A percentile compares a stretch with the other conserved stretches of the same genome.
Conservation (phyloP, 2,329 filamentous ascomycete species). For the Exophiala calicioides region DNA sequence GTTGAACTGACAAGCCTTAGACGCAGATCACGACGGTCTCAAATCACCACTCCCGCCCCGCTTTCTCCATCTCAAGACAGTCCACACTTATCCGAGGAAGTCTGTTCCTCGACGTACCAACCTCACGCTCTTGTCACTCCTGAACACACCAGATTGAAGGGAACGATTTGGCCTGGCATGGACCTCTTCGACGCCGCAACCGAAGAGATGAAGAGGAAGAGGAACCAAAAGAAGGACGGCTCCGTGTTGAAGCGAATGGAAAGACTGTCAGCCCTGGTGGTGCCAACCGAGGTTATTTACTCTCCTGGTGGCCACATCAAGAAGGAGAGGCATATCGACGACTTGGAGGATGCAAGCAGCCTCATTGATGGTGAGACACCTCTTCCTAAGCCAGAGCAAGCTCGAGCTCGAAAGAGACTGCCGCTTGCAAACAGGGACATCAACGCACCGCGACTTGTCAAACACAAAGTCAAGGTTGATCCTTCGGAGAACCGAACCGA, state of each 20-base stretch:
- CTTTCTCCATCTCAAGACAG: constrained; percentile 1
- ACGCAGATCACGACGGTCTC: constrained; percentile 13
- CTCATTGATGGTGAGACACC: constrained; percentile 49
- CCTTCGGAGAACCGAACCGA: constrained; percentile 17
- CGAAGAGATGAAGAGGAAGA: constrained; percentile 49
- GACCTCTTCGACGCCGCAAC: constrained; percentile 55
- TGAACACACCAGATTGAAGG: constrained; percentile 47
- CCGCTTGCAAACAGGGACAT: constrained; percentile 37
- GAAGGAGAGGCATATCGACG: constrained; percentile 49
- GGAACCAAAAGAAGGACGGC: constrained; percentile 55
- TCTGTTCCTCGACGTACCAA: constrained; percentile 10
- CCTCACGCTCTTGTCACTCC: constrained; percentile 22
- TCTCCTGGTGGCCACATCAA: constrained; percentile 46
- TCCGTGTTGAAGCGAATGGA: constrained; percentile 50
- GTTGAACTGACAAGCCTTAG: constrained; percentile 12
- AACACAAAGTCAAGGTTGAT: constrained; percentile 32
- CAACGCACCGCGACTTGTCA: constrained; percentile 37
- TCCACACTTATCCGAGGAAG: constrained; percentile 8
- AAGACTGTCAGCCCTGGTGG: constrained; percentile 44
- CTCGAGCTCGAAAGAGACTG: constrained; percentile 36
- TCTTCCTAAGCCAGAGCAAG: constrained; percentile 36
- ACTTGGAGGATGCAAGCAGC: constrained; percentile 50
- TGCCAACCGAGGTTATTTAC: constrained; percentile 51
- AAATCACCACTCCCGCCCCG: constrained; percentile 12
- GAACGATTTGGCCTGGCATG: constrained; percentile 54